Percentiles rank a stretch among this genome's conserved stretches.
Conservation (phyloP, 202 grass and related monocot genomes). For the Digitaria exilis region DNA sequence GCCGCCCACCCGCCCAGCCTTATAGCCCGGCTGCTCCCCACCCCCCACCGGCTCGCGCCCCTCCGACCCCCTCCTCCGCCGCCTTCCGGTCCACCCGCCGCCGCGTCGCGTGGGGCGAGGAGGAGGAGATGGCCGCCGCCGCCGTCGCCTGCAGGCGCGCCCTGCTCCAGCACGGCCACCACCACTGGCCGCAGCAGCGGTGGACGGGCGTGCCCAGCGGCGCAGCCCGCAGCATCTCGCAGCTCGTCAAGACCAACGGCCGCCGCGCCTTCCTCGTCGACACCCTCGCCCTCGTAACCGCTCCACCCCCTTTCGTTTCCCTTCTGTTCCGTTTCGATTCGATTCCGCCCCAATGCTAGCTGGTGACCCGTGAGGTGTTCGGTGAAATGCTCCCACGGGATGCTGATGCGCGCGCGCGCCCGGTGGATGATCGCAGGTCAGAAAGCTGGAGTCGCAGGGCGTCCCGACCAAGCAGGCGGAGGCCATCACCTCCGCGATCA, state of each 20-base stretch:
- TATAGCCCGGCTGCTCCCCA: constrained; percentile 11
- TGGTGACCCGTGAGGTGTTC: constrained; percentile 36
- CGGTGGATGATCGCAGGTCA: constrained; percentile 54
- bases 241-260: constrained; percentile 92
- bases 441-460: constrained; percentile 89
- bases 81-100: constrained; percentile 5
- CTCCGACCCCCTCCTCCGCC: not conserved
- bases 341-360: not conserved
- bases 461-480: constrained; percentile 91
- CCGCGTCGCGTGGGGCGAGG: constrained; percentile 30
- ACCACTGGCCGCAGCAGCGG: constrained; percentile 33
- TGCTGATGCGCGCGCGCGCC: not conserved
- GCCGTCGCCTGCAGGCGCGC: constrained; percentile 59
- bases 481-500: constrained; percentile 89
- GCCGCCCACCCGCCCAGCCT: not conserved
- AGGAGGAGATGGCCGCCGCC: constrained; percentile 57
- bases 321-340: too few species aligned
- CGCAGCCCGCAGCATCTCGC: constrained; percentile 59
- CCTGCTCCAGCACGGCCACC: constrained; percentile 38
- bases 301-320: not conserved
- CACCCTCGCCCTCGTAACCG: constrained; percentile 77
- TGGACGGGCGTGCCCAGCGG: not conserved
- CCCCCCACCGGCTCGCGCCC: constrained; percentile 15
- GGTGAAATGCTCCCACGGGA: constrained; percentile 12
- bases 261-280: constrained; percentile 84